These are phyloP conservation scores for Aureobasidium sp. DNA, from an alignment of 2,329 filamentous ascomycete species.

Conservation along the genomic window DNA sequence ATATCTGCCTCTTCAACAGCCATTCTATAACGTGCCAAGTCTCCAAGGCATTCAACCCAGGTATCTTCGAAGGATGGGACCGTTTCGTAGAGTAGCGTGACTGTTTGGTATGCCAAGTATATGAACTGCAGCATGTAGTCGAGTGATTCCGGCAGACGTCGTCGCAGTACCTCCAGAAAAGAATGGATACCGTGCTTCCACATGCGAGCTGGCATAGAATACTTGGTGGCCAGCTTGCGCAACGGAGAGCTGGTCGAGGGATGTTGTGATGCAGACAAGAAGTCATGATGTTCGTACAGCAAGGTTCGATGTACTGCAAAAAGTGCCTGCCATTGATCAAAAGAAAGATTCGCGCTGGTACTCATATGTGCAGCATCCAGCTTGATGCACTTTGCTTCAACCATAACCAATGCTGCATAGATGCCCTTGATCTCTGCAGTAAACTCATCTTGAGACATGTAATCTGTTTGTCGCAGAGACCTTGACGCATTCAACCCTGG, in stretches of 20 bases:
- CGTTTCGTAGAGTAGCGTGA: slow-evolving; percentile 79
- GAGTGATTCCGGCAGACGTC: slow-evolving; percentile 65
- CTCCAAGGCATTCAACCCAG: slow-evolving; percentile 90
- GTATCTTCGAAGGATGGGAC: slow-evolving; percentile 77
- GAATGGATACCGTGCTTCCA: slow-evolving; percentile 81
- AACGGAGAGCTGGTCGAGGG: slow-evolving; percentile 66
- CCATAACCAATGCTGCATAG: slow-evolving; percentile 76
- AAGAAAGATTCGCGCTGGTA: slow-evolving; percentile 42
- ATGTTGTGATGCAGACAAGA: slow-evolving; percentile 78
- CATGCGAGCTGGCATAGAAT: slow-evolving; percentile 88
- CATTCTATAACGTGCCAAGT: slow-evolving; percentile 81
- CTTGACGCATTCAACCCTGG: neutral
- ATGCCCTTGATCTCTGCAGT: slow-evolving; percentile 76
- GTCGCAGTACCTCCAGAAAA: slow-evolving; percentile 47
- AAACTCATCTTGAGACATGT: slow-evolving; percentile 71
- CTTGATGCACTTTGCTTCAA: slow-evolving; percentile 81
- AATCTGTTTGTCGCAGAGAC: slow-evolving; percentile 35
- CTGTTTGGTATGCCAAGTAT: slow-evolving; percentile 82
- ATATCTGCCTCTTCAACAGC: slow-evolving; percentile 76
- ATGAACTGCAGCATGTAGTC: slow-evolving; percentile 92
- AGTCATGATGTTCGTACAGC: slow-evolving; percentile 42
- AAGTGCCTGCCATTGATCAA: slow-evolving; percentile 75
- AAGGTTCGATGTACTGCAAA: slow-evolving; percentile 72
- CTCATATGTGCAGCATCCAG: slow-evolving; percentile 60
- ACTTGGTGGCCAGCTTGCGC: slow-evolving; percentile 65